phyloP scores from a whole-genome alignment of 2,329 filamentous ascomycete genomes.

The Magnaporthiopsis rhizophila region DNA sequence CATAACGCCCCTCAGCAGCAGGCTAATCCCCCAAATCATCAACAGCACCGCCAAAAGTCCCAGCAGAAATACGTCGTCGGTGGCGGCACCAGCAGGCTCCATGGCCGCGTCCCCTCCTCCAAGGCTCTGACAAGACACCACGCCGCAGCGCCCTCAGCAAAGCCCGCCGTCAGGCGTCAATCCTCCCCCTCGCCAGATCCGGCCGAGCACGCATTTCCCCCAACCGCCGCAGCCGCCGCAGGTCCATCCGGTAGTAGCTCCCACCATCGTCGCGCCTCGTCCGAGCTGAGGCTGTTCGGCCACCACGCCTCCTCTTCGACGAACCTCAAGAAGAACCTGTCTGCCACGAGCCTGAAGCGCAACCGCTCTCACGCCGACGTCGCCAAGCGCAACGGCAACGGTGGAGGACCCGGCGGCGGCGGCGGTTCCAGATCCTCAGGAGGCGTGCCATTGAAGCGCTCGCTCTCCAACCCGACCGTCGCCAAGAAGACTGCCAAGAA shows the following conservation, averaged over 20 bases:
- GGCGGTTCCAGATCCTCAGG: not conserved
- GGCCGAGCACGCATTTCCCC: constrained; percentile 7
- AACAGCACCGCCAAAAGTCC: constrained; percentile 23
- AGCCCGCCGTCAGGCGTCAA: constrained; percentile 29
- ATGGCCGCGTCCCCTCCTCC: constrained; percentile 43
- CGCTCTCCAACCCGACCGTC: constrained; percentile 41
- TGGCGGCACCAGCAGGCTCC: constrained; percentile 32
- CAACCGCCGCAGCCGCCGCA: constrained; percentile 19
- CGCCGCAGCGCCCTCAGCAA: constrained; percentile 21
- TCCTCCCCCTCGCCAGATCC: constrained; percentile 34
- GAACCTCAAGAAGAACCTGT: constrained; percentile 45
- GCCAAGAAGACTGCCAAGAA: constrained; percentile 33
- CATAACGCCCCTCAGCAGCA: constrained; percentile 9
- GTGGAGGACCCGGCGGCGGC: constrained; percentile 27
- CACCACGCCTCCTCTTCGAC: constrained; percentile 28
- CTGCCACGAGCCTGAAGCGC: constrained; percentile 48
- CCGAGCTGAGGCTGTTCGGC: constrained; percentile 35
- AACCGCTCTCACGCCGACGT: constrained; percentile 53
- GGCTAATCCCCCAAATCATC: constrained; percentile 10
- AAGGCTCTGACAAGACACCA: constrained; percentile 42
- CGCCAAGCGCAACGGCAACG: constrained; percentile 37
- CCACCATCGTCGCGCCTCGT: constrained; percentile 39
- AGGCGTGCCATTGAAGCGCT: constrained; percentile 35
- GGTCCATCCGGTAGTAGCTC: constrained; percentile 9
- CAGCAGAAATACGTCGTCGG: constrained; percentile 36